Conservation (phyloP, 257 asterid genomes). For the Fraxinus excelsior region DNA sequence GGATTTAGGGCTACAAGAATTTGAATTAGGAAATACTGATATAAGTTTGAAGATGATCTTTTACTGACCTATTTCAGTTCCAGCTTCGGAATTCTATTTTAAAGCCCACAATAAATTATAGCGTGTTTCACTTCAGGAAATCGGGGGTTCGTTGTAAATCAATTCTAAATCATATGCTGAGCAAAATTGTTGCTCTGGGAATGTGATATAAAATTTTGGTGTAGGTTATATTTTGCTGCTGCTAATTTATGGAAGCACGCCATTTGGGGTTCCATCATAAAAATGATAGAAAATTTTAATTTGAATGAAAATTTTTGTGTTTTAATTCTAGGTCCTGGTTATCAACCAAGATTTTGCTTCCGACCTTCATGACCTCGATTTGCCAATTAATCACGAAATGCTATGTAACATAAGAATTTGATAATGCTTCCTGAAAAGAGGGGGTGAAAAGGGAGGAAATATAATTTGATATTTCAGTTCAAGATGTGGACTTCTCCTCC, state of each 20-base stretch:
- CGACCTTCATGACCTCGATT: too few species aligned
- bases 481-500: not conserved
- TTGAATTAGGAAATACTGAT: not conserved
- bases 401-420: not conserved
- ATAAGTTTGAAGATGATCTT: not conserved
- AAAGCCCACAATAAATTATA: too few species aligned
- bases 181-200: too few species aligned
- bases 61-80: not conserved
- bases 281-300: too few species aligned
- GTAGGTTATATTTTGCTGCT: too few species aligned
- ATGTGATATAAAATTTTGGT: too few species aligned
- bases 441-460: not conserved
- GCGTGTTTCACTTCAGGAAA: not conserved
- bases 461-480: not conserved
- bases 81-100: not conserved
- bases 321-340: not conserved
- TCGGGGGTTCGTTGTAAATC: not conserved
- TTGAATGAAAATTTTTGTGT: not conserved
- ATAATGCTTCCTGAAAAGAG: not conserved
- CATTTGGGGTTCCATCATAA: not conserved
- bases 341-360: too few species aligned
- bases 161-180: too few species aligned
- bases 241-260: not conserved
- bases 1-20: not conserved
- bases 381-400: too few species aligned